Conservation (phyloP, 177 flowering plant species). For the Vitis hybrid region DNA sequence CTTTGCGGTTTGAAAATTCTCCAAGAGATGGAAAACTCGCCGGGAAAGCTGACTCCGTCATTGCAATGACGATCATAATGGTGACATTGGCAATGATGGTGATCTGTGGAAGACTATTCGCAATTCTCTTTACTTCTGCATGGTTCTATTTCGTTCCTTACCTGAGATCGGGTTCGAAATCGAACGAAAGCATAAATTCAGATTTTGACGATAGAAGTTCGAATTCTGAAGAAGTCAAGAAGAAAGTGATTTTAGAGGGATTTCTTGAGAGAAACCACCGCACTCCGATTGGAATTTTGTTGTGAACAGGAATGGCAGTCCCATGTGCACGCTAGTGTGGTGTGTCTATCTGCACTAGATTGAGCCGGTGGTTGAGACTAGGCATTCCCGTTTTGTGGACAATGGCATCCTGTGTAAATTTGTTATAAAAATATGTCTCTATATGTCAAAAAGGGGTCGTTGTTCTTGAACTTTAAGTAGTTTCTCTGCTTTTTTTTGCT, state of each 20-base stretch:
- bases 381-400: background rate
- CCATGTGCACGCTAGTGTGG: background rate
- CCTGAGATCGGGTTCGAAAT: background rate
- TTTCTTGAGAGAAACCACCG: constrained; percentile 46
- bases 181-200: background rate
- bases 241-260: constrained; percentile 53
- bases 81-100: constrained; percentile 46
- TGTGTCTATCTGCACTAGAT: background rate
- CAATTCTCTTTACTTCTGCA: constrained; percentile 56
- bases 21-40: background rate
- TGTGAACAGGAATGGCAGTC: no score
- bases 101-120: constrained; percentile 60
- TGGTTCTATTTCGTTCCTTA: constrained; percentile 59
- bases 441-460: no score
- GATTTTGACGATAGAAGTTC: constrained; percentile 7
- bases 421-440: background rate
- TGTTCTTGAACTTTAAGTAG: no score
- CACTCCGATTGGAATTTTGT: background rate
- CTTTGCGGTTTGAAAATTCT: background rate
- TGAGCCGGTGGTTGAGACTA: background rate
- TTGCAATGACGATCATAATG: constrained; percentile 49
- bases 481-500: no score
- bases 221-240: constrained; percentile 44
- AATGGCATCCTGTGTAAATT: constrained; percentile 21
- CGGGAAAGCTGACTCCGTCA: constrained; percentile 28